Percentiles rank a stretch among this genome's conserved stretches.
Conservation (phyloP, 495 filamentous ascomycete species). For the Aspergillus hancockii region DNA sequence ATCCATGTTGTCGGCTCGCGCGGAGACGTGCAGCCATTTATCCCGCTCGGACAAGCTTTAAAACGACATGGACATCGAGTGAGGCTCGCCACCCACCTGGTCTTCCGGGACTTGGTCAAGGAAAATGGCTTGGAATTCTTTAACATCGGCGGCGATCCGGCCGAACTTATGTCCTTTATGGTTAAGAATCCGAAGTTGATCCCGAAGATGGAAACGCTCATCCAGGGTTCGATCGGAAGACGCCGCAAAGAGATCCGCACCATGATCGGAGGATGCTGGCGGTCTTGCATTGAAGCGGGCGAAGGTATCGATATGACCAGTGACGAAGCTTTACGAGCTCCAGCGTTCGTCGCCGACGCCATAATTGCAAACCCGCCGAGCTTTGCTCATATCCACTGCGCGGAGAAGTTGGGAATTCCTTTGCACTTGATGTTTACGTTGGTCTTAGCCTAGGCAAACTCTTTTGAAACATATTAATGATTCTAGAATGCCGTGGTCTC, state of each 20-base stretch:
- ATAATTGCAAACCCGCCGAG: conserved; percentile 87
- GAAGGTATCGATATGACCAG: conserved; percentile 53
- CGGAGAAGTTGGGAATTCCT: conserved; percentile 75
- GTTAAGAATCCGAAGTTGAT: conserved; percentile 83
- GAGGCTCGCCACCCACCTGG: conserved; percentile 73
- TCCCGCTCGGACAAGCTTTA: conserved; percentile 66
- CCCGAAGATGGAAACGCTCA: conserved; percentile 65
- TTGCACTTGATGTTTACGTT: conserved; percentile 84
- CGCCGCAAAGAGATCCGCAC: conserved; percentile 66
- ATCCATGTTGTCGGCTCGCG: conserved; percentile 80
- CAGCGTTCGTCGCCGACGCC: conserved; percentile 74
- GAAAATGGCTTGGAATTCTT: conserved; percentile 79
- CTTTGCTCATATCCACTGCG: conserved; percentile 81
- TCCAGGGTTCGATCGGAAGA: conserved; percentile 67
- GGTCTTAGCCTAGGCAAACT: conserved; percentile 21
- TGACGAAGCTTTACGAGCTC: conserved; percentile 33
- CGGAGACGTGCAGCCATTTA: conserved; percentile 80
- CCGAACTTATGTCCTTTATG: conserved; percentile 84
- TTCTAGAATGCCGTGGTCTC: conserved; percentile 62
- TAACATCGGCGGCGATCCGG: conserved; percentile 75
- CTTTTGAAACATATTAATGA: background rate
- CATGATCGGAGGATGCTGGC: conserved; percentile 77
- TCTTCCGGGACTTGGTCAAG: conserved; percentile 69
- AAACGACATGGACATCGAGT: conserved; percentile 73
- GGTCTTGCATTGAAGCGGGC: conserved; percentile 66